A percentile compares a stretch with the other conserved stretches of the same genome.
Conservation (phyloP, 2,329 filamentous ascomycete species). For the Graphilbum sp. region DNA sequence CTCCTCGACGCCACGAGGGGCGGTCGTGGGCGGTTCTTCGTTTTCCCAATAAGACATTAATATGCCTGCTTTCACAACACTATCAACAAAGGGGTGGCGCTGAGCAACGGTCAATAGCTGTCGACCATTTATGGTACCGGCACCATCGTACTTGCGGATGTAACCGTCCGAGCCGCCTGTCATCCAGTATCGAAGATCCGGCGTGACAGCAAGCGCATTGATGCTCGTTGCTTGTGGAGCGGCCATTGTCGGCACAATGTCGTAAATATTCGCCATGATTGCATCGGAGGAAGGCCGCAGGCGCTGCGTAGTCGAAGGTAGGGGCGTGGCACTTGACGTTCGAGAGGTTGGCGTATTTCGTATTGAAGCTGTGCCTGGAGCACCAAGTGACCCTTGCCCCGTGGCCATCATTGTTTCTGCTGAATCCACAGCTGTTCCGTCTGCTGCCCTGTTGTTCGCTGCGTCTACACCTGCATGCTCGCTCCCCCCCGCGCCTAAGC, state of each 20-base stretch:
- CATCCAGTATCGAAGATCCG: constrained; percentile 89
- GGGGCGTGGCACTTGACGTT: constrained; percentile 14
- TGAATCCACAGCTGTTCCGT: constrained; percentile 6
- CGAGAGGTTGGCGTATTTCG: constrained; percentile 14
- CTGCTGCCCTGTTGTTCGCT: constrained; percentile 3
- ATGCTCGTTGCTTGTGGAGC: constrained; percentile 92
- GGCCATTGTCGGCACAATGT: constrained; percentile 93
- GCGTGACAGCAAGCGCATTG: constrained; percentile 81
- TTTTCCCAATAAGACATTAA: constrained; percentile 98
- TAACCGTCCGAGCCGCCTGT: constrained; percentile 90
- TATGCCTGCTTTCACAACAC: constrained; percentile 86
- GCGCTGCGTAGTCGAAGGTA: constrained; percentile 22
- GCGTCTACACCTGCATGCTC: constrained; percentile 16
- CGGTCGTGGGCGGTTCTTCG: constrained; percentile 47
- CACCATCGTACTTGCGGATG: constrained; percentile 91
- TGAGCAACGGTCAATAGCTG: constrained; percentile 87
- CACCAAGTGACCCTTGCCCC: neutral
- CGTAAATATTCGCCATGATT: constrained; percentile 67
- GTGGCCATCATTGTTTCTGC: constrained; percentile 5
- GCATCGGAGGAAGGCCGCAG: constrained; percentile 36
- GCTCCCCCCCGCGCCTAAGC: constrained; percentile 7
- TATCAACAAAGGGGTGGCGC: constrained; percentile 91
- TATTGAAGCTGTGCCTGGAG: neutral
- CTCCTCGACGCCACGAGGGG: constrained; percentile 34
- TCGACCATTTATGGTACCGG: constrained; percentile 88